phyloP scores from a whole-genome alignment of 2,329 filamentous ascomycete genomes.

The Clathrospora elynae region DNA sequence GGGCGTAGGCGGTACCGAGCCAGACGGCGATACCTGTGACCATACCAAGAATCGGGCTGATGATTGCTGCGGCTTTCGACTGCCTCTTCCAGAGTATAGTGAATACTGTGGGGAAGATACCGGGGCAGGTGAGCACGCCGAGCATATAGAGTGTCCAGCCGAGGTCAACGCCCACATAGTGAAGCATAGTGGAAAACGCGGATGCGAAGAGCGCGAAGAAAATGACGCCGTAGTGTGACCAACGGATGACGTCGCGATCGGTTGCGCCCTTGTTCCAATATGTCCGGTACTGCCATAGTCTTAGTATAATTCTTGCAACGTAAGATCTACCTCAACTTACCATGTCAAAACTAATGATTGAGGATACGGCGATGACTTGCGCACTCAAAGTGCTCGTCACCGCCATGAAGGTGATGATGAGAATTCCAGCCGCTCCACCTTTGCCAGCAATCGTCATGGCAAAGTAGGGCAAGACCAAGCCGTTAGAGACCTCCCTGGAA shows the following conservation, averaged over 20 bases:
- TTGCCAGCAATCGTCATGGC: constrained; percentile 48
- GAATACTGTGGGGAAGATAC: constrained; percentile 60
- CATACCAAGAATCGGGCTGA: constrained; percentile 58
- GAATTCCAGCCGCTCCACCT: constrained; percentile 45
- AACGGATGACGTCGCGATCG: constrained; percentile 56
- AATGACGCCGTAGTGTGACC: constrained; percentile 59
- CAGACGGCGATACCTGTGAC: constrained; percentile 59
- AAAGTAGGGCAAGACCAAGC: constrained; percentile 48
- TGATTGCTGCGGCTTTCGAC: constrained; percentile 55
- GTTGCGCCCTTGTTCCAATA: constrained; percentile 56
- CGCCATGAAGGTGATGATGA: constrained; percentile 51
- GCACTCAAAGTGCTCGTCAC: constrained; percentile 57
- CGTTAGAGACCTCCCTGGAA: constrained; percentile 43
- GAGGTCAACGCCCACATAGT: constrained; percentile 61
- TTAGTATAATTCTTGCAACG: no score
- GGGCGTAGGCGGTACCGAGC: constrained; percentile 55
- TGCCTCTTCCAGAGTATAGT: constrained; percentile 60
- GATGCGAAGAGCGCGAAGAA: constrained; percentile 59
- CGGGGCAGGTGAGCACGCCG: constrained; percentile 58
- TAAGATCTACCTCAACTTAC: no score
- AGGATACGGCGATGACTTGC: constrained; percentile 60
- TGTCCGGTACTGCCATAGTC: no score
- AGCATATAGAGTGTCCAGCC: constrained; percentile 63
- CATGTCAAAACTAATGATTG: constrained; percentile 61
- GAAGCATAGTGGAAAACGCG: constrained; percentile 57